A percentile compares a stretch with the other conserved stretches of the same genome.
Conservation (phyloP, 1,284 basidiomycete species). For the Malassezia arunalokei region DNA sequence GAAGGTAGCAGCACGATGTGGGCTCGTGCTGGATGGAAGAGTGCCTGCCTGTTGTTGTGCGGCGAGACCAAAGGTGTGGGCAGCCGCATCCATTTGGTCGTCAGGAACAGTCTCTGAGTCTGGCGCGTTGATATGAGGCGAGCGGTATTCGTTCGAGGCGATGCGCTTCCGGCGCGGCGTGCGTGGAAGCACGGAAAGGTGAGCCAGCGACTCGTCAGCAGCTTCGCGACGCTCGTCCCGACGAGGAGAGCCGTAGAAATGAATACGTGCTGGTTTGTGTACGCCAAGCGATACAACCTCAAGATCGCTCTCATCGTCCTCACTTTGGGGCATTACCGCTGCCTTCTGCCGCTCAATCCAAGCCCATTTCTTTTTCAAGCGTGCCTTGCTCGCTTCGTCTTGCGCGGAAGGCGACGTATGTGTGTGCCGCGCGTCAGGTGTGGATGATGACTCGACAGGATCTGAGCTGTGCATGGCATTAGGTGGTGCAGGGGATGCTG, state of each 20-base stretch:
- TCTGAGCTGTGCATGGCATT: slow-evolving; percentile 9
- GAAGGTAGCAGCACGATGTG: neutral
- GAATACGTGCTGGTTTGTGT: neutral
- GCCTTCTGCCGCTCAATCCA: slow-evolving; percentile 9
- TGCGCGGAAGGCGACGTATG: neutral
- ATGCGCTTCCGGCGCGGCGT: slow-evolving; percentile 11
- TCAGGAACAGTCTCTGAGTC: slow-evolving; percentile 14
- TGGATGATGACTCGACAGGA: slow-evolving; percentile 14
- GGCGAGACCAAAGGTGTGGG: slow-evolving; percentile 24
- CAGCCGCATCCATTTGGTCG: slow-evolving; percentile 19
- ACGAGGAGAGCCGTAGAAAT: slow-evolving; percentile 2
- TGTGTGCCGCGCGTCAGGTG: neutral
- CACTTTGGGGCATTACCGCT: neutral
- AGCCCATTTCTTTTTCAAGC: slow-evolving; percentile 7
- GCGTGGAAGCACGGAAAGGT: slow-evolving; percentile 2
- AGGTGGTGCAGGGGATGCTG: neutral
- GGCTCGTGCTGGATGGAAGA: slow-evolving; percentile 10
- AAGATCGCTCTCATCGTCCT: slow-evolving; percentile 5
- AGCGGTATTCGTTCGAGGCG: slow-evolving; percentile 10
- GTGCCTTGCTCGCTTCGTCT: neutral
- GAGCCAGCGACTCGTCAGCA: neutral
- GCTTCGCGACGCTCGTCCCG: neutral
- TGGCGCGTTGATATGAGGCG: slow-evolving; percentile 3
- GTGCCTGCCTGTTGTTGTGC: slow-evolving; percentile 20
- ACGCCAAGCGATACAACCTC: slow-evolving; percentile 5